phyloP scores from a whole-genome alignment of 257 asterid species.

The Cynanchum wilfordii region DNA sequence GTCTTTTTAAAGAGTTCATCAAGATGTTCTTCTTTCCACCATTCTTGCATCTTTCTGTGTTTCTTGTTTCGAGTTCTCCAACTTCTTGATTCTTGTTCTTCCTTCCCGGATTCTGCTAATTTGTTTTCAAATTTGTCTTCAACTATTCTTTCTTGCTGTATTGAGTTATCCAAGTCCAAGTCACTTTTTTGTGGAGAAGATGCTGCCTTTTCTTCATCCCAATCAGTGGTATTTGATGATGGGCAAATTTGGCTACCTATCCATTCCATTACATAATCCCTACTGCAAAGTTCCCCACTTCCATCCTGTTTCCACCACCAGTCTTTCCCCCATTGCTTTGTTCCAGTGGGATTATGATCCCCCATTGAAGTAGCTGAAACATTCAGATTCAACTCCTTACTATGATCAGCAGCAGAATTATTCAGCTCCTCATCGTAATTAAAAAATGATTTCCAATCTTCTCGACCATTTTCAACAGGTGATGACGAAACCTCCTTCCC shows the following conservation, averaged over 20 bases:
- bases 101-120: conserved; percentile 35
- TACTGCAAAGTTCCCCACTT: conserved; percentile 79
- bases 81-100: conserved; percentile 30
- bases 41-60: conserved; percentile 82
- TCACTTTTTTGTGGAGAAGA: conserved; percentile 21
- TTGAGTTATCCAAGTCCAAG: conserved; percentile 25
- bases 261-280: conserved; percentile 95
- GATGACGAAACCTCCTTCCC: conserved; percentile 49
- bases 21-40: conserved; percentile 96
- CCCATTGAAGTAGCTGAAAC: conserved; percentile 13
- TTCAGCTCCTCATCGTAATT: conserved; percentile 53
- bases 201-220: conserved; percentile 77
- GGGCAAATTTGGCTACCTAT: conserved; percentile 82
- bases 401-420: conserved; percentile 33
- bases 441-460: conserved; percentile 37
- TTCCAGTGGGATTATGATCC: conserved; percentile 27
- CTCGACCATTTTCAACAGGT: conserved; percentile 33
- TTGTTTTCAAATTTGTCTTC: conserved; percentile 38
- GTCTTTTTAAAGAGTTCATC: conserved; percentile 43
- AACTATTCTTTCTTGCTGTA: conserved; percentile 15
- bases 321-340: conserved; percentile 86
- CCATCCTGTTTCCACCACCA: conserved; percentile 99
- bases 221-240: conserved; percentile 34
- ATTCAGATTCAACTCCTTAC: conserved; percentile 44
- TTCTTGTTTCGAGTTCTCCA: conserved; percentile 36